These are phyloP conservation scores for Aspergillus ochraceus DNA, from an alignment of 2,329 filamentous ascomycete genomes.

Conservation along the genomic window DNA sequence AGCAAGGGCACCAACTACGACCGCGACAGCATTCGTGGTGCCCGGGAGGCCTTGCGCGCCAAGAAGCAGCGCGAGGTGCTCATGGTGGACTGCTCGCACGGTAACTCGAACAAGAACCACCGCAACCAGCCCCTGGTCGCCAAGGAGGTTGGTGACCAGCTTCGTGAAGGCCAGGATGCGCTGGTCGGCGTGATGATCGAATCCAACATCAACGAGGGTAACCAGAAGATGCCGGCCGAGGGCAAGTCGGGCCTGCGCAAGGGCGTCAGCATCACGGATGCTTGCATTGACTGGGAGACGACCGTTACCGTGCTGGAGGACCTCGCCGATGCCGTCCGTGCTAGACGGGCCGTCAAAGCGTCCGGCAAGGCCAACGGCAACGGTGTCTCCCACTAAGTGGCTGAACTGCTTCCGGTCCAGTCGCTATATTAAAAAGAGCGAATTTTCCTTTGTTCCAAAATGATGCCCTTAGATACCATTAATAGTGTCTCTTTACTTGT, in stretches of 20 bases:
- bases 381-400: constrained; percentile 23
- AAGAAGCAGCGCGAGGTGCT: constrained; percentile 85
- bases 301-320: constrained; percentile 81
- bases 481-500: constrained; percentile 10
- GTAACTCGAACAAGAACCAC: constrained; percentile 97
- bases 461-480: constrained; percentile 23
- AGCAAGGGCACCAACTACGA: constrained; percentile 93
- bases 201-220: constrained; percentile 91
- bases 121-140: constrained; percentile 96
- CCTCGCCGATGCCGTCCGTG: constrained; percentile 78
- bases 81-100: constrained; percentile 99
- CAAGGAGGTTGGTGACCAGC: constrained; percentile 75
- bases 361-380: constrained; percentile 29
- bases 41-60: constrained; percentile 74
- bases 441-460: constrained; percentile 14
- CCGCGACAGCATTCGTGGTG: constrained; percentile 74
- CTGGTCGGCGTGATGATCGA: constrained; percentile 99
- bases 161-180: constrained; percentile 79
- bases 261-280: constrained; percentile 92
- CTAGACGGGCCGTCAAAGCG: constrained; percentile 59
- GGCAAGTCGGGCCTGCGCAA: constrained; percentile 77
- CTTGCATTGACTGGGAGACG: constrained; percentile 90
- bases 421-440: no score
- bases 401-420: background rate
- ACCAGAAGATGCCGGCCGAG: constrained; percentile 83